A percentile compares a stretch with the other conserved stretches of the same genome.
Conservation (phyloP, 179 eudicot genomes). For the Heliamphora pulchella region DNA sequence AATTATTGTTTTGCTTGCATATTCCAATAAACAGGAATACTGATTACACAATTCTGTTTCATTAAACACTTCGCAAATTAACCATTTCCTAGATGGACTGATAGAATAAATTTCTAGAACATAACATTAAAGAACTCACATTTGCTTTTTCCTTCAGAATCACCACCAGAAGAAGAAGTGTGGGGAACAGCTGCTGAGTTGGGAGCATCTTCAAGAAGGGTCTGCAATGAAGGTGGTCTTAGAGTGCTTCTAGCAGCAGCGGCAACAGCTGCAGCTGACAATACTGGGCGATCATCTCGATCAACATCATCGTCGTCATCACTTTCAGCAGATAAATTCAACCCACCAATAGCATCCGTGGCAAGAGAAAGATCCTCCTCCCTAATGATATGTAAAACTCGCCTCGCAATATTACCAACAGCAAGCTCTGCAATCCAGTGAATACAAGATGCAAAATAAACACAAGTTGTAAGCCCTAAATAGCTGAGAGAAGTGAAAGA, state of each 20-base stretch:
- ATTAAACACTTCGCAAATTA: neutral
- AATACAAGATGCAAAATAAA: neutral
- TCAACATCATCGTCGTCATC: slow-evolving; percentile 61
- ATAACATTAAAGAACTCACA: slow-evolving; percentile 37
- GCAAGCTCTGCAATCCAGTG: slow-evolving; percentile 72
- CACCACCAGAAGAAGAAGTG: slow-evolving; percentile 83
- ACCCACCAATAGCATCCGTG: slow-evolving; percentile 77
- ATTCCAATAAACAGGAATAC: neutral
- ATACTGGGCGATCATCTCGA: slow-evolving; percentile 46
- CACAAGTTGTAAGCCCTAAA: neutral
- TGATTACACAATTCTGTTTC: neutral
- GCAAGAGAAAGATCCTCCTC: slow-evolving; percentile 88
- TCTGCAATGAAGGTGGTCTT: slow-evolving; percentile 94
- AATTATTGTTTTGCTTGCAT: neutral
- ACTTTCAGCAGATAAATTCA: slow-evolving; percentile 61
- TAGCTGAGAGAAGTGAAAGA: neutral
- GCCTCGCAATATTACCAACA: slow-evolving; percentile 91
- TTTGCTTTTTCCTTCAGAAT: slow-evolving; percentile 95
- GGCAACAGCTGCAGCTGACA: slow-evolving; percentile 82
- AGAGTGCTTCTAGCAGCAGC: slow-evolving; percentile 85
- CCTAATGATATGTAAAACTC: slow-evolving; percentile 84
- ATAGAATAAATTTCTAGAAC: neutral
- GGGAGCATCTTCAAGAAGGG: slow-evolving; percentile 91
- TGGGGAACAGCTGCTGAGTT: slow-evolving; percentile 60
- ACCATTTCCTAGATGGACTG: neutral